Percentiles rank a stretch among this genome's conserved stretches.
These are phyloP conservation scores for Alternaria arborescens DNA, from an alignment of 2,329 filamentous ascomycete species.

Conservation along the genomic window DNA sequence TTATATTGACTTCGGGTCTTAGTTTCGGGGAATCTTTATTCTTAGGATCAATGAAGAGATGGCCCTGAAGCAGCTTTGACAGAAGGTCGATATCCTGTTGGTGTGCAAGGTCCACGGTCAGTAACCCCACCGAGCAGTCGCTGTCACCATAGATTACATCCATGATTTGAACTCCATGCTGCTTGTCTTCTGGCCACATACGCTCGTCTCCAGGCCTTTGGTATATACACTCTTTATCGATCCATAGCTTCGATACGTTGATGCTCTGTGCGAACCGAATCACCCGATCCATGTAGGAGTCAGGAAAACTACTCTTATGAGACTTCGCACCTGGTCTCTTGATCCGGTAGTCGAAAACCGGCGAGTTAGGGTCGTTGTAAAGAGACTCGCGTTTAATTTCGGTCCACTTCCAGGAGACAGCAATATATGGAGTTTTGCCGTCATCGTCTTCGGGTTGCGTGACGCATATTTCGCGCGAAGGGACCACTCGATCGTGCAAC, in stretches of 20 bases:
- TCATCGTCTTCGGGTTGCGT: slow-evolving; percentile 8
- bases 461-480: neutral
- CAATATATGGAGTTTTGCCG: slow-evolving; percentile 17
- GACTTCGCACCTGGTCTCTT: slow-evolving; percentile 7
- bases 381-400: neutral
- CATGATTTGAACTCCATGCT: slow-evolving; percentile 30
- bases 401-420: slow-evolving; percentile 30
- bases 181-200: slow-evolving; percentile 7
- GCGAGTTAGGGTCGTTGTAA: neutral
- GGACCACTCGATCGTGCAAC: neutral
- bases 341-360: slow-evolving; percentile 19
- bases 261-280: slow-evolving; percentile 23
- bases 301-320: slow-evolving; percentile 27
- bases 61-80: slow-evolving; percentile 8
- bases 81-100: slow-evolving; percentile 21
- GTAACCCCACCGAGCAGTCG: slow-evolving; percentile 20
- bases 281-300: slow-evolving; percentile 28
- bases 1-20: neutral
- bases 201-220: slow-evolving; percentile 20
- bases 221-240: slow-evolving; percentile 33
- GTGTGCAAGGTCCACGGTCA: slow-evolving; percentile 16
- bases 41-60: slow-evolving; percentile 9
- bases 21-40: slow-evolving; percentile 1
- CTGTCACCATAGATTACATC: slow-evolving; percentile 29
- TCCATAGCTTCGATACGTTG: slow-evolving; percentile 21